phyloP scores from a whole-genome alignment of 805 yeast genomes.

The Tetrapisispora arboricola region DNA sequence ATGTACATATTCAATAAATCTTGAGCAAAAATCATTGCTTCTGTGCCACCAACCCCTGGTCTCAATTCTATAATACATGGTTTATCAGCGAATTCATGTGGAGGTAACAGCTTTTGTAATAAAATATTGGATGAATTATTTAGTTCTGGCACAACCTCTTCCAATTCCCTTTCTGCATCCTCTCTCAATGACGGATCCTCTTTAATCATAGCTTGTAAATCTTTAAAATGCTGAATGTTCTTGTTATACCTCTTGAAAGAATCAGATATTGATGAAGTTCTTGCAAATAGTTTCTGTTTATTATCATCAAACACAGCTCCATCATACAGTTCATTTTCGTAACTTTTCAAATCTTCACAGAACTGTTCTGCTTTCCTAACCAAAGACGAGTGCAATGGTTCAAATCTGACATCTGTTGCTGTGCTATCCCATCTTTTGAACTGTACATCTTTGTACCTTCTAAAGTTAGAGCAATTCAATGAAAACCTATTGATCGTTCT shows the following conservation, averaged over 20 bases:
- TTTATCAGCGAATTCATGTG: slow-evolving; percentile 63
- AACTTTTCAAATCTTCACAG: slow-evolving; percentile 30
- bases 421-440: background rate
- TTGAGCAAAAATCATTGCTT: slow-evolving; percentile 77
- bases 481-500: background rate
- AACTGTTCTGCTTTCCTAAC: slow-evolving; percentile 38
- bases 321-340: slow-evolving; percentile 35
- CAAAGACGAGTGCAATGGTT: slow-evolving; percentile 42
- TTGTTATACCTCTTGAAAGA: slow-evolving; percentile 31
- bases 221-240: slow-evolving; percentile 26
- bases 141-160: slow-evolving; percentile 36
- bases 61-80: slow-evolving; percentile 76
- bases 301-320: slow-evolving; percentile 37
- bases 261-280: slow-evolving; percentile 36
- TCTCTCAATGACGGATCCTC: slow-evolving; percentile 30
- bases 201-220: slow-evolving; percentile 25
- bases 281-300: slow-evolving; percentile 40
- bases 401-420: background rate
- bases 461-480: background rate
- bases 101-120: slow-evolving; percentile 59
- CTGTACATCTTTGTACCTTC: background rate
- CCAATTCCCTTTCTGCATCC: slow-evolving; percentile 58
- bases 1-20: slow-evolving; percentile 77
- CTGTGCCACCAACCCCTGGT: slow-evolving; percentile 95
- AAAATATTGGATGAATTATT: slow-evolving; percentile 34